Percentiles rank a stretch among this genome's conserved stretches.
These are phyloP conservation scores for Rhipidocladum racemiflorum DNA, from an alignment of 176 grass and related monocot genomes.

Conservation along the genomic window DNA sequence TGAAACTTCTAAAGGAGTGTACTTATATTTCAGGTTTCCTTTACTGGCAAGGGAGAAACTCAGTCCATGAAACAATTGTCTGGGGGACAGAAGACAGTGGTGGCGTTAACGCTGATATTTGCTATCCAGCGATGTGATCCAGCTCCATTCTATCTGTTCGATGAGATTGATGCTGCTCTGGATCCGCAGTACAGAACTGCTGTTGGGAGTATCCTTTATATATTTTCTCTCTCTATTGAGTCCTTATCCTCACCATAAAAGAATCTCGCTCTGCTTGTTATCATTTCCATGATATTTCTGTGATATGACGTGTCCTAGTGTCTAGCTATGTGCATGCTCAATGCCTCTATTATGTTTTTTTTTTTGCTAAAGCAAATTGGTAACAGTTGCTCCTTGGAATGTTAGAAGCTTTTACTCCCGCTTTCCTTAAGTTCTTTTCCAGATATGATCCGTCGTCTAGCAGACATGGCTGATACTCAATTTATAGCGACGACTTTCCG, in stretches of 20 bases:
- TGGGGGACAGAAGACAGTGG: constrained; percentile 95
- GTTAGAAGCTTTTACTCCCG: neutral
- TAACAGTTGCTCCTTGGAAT: neutral
- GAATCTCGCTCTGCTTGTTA: neutral
- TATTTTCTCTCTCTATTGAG: neutral
- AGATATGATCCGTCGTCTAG: constrained; percentile 85
- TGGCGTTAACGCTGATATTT: constrained; percentile 90
- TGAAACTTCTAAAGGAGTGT: constrained; percentile 14
- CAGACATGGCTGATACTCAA: constrained; percentile 77
- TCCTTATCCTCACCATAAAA: neutral
- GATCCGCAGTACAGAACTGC: constrained; percentile 94
- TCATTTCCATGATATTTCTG: neutral
- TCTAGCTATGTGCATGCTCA: neutral
- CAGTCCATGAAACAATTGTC: constrained; percentile 98
- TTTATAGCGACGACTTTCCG: constrained; percentile 93
- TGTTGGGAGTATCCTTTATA: constrained; percentile 90
- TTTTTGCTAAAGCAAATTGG: neutral
- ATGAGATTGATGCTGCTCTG: constrained; percentile 97
- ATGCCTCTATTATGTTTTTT: neutral
- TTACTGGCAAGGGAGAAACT: constrained; percentile 96
- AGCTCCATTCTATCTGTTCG: constrained; percentile 95
- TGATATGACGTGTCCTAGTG: constrained; percentile 11
- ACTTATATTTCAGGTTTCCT: constrained; percentile 69
- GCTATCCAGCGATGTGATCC: constrained; percentile 97
- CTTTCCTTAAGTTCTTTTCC: constrained; percentile 54